Evolutionary conservation across 2,329 filamentous ascomycete genomes (phyloP).

Genomic region (Pseudogymnoascus sp.): DNA sequence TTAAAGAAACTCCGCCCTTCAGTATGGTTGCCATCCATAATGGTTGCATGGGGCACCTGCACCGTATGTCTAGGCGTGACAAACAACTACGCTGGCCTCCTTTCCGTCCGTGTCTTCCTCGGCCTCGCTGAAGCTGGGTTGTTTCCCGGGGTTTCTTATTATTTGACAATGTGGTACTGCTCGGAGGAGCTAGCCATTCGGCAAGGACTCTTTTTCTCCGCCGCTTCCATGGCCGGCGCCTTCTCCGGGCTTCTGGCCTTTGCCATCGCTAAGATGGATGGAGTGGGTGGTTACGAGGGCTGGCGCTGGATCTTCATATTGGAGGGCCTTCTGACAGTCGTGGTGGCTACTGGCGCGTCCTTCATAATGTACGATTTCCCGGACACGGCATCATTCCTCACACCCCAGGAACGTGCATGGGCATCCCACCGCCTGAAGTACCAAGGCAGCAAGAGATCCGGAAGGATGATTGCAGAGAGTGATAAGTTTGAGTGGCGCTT

Average conservation of each 20-base stretch:
- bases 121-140: slow-evolving; percentile 21
- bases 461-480: slow-evolving; percentile 19
- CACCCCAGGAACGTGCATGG: slow-evolving; percentile 28
- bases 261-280: slow-evolving; percentile 38
- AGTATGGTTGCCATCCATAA: slow-evolving; percentile 57
- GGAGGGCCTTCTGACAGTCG: slow-evolving; percentile 37
- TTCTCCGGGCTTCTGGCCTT: slow-evolving; percentile 39
- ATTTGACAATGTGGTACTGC: slow-evolving; percentile 50
- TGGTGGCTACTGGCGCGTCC: slow-evolving; percentile 30
- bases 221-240: slow-evolving; percentile 32
- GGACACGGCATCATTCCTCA: slow-evolving; percentile 33
- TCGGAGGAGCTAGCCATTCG: slow-evolving; percentile 45
- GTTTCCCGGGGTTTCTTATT: slow-evolving; percentile 33
- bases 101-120: slow-evolving; percentile 31
- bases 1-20: slow-evolving; percentile 36
- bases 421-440: slow-evolving; percentile 21
- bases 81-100: slow-evolving; percentile 52
- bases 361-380: slow-evolving; percentile 41
- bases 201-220: slow-evolving; percentile 30
- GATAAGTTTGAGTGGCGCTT: slow-evolving; percentile 27
- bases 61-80: slow-evolving; percentile 63
- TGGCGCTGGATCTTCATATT: slow-evolving; percentile 44
- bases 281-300: slow-evolving; percentile 33
- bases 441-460: slow-evolving; percentile 17
- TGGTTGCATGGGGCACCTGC: slow-evolving; percentile 55